Conservation (phyloP, 441 rosid species). For the Daphne laureola region DNA sequence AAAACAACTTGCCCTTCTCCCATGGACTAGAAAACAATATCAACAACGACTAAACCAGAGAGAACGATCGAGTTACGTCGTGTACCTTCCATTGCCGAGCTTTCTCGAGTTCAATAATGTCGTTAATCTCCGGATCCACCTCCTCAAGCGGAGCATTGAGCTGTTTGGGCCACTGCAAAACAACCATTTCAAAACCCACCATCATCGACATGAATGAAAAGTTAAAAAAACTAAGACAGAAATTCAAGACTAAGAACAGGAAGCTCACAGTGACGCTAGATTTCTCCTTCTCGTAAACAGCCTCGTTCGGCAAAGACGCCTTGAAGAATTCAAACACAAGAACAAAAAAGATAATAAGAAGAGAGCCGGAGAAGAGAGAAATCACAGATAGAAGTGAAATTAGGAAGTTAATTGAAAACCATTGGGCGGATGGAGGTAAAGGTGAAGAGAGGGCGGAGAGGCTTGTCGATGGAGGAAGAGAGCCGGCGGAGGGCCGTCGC, state of each 20-base stretch:
- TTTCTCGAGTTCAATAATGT: slow-evolving; percentile 93
- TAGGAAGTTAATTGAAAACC: slow-evolving; percentile 28
- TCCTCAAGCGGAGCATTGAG: slow-evolving; percentile 77
- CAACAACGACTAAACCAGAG: too few species aligned
- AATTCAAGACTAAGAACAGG: not conserved
- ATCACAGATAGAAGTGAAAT: not conserved
- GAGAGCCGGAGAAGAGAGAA: slow-evolving; percentile 2
- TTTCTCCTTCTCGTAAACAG: slow-evolving; percentile 81
- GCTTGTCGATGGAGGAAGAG: slow-evolving; percentile 73
- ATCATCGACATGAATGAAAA: not conserved
- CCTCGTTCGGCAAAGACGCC: slow-evolving; percentile 94
- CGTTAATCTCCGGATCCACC: slow-evolving; percentile 92
- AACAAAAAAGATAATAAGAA: slow-evolving; percentile 6
- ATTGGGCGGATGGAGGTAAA: slow-evolving; percentile 52
- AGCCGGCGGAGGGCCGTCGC: slow-evolving; percentile 93
- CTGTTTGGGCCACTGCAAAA: slow-evolving; percentile 87
- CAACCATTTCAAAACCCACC: not conserved
- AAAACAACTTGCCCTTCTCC: too few species aligned
- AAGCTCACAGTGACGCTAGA: slow-evolving; percentile 49
- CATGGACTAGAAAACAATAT: too few species aligned
- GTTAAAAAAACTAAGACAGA: not conserved
- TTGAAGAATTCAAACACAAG: slow-evolving; percentile 16
- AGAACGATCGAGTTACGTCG: too few species aligned
- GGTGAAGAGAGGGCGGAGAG: slow-evolving; percentile 73
- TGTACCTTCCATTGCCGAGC: slow-evolving; percentile 98